These are phyloP conservation scores for Uromyces viciae-fabae DNA, from an alignment of 1,284 basidiomycete genomes.

Conservation along the genomic window DNA sequence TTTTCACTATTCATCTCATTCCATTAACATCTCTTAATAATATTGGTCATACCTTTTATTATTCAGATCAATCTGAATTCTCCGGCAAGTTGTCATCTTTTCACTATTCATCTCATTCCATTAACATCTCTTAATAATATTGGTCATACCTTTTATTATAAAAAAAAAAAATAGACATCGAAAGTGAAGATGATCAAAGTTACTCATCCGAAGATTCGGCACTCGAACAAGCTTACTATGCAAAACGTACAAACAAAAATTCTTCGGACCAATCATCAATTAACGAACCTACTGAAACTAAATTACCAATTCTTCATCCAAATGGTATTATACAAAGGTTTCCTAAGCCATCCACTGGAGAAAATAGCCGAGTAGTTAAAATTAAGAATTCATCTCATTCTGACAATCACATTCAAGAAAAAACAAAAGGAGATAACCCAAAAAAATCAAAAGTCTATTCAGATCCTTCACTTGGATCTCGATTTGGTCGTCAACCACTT, in stretches of 20 bases:
- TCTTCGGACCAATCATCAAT: conserved; percentile 45
- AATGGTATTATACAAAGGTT: conserved; percentile 40
- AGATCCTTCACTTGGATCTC: conserved; percentile 32
- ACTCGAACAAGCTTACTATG: conserved; percentile 50
- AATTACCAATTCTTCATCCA: conserved; percentile 46
- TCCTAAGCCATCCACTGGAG: conserved; percentile 44
- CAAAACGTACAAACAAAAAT: conserved; percentile 42
- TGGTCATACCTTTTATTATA: no score
- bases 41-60: no score
- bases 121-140: no score
- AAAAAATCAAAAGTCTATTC: background rate
- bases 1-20: background rate
- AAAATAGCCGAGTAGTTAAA: conserved; percentile 21
- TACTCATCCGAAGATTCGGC: conserved; percentile 45
- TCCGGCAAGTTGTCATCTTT: no score
- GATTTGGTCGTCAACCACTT: conserved; percentile 34
- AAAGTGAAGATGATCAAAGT: conserved; percentile 45
- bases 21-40: no score
- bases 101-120: background rate
- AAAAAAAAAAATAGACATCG: conserved; percentile 28
- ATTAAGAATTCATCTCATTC: background rate
- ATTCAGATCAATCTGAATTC: no score
- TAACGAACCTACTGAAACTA: conserved; percentile 47
- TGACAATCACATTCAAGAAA: background rate
- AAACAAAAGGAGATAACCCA: background rate